Evolutionary conservation across 768 basidiomycete genomes (phyloP).

Genomic region (Pholiota conissans): DNA sequence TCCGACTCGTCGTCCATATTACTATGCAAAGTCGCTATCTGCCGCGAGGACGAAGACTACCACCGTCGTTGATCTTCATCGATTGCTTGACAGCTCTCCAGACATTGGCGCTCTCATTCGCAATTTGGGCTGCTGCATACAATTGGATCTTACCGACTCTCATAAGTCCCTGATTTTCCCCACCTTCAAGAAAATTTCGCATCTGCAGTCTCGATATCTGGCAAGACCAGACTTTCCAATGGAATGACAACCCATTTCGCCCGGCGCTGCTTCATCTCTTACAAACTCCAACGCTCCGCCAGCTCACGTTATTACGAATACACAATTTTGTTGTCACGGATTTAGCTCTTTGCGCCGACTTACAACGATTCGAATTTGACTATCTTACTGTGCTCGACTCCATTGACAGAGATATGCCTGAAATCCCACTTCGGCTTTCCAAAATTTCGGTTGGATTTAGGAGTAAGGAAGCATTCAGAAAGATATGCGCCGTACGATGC

Average conservation of each 20-base stretch:
- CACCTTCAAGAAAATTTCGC: background rate
- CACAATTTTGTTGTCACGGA: constrained; percentile 7
- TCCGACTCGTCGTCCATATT: no score
- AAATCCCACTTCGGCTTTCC: background rate
- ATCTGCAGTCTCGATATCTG: background rate
- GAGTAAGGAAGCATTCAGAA: background rate
- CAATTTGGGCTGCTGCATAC: background rate
- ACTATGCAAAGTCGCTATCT: no score
- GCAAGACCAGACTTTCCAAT: background rate
- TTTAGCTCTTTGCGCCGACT: constrained; percentile 4
- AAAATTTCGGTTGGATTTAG: background rate
- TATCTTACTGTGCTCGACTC: background rate
- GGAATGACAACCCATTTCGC: constrained; percentile 8
- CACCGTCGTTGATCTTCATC: background rate
- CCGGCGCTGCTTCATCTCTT: constrained; percentile 10
- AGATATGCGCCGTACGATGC: background rate
- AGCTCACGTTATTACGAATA: background rate
- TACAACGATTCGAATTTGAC: background rate
- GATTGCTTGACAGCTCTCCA: background rate
- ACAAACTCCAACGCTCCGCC: constrained; percentile 6
- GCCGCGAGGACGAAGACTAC: no score
- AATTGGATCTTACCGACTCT: background rate
- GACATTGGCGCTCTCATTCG: constrained; percentile 6
- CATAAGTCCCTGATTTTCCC: background rate
- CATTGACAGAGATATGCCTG: background rate